Base-by-base conservation (phyloP, 768 basidiomycete species). In the Psilocybe sp. region DNA sequence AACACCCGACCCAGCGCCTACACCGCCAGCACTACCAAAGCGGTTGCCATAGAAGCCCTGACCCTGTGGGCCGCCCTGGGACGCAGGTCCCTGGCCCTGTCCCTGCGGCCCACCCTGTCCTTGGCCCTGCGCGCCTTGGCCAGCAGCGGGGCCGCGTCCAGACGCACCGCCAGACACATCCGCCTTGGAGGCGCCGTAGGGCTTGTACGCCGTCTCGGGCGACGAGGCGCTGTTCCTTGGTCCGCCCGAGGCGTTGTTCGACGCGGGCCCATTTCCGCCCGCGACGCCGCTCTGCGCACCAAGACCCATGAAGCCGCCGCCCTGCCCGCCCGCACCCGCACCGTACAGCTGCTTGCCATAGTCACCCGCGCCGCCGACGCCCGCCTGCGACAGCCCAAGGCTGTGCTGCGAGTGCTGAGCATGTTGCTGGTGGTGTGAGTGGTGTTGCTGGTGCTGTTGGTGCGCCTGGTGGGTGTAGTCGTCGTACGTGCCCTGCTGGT, bases 121-220 rank as follows among this genome's bases (percentile, higher is more conserved):
- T 35, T 81, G 82, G 3, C 64, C 23, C 7, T 28, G 23, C 23
- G 23, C 69, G 47, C 72, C 73, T 39, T 75, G 75, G 47, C 70
- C 72, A 10, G 70, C 71, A 28, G 71, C 65, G 9, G 70, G 71
- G 16, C 72, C 73, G 31, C 75, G 71, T 5, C 75, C 74, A 15
- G 74, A 71, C 12, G 76, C 23, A 28, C 23, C 52, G 72, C 74
- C 68, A 2, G 76, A 74, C 35, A 80, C 79, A 49, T 87, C 88
- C 71, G 88, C 87, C 10, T 28, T 28, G 4, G 23, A 28, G 7
- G 76, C 71, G 4, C 77, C 79, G 60, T 89, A 90, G 10, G 86
- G 83, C 62, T 91, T 90, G 69, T 88, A 90, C 13, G 85, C 69
- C 7, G 81, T 70, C 66, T 90, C 89, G 1, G 88, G 87, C 5